Percentiles rank a stretch among this genome's conserved stretches.
Conservation (phyloP, 495 filamentous ascomycete genomes). For the Filosporella fistucella region DNA sequence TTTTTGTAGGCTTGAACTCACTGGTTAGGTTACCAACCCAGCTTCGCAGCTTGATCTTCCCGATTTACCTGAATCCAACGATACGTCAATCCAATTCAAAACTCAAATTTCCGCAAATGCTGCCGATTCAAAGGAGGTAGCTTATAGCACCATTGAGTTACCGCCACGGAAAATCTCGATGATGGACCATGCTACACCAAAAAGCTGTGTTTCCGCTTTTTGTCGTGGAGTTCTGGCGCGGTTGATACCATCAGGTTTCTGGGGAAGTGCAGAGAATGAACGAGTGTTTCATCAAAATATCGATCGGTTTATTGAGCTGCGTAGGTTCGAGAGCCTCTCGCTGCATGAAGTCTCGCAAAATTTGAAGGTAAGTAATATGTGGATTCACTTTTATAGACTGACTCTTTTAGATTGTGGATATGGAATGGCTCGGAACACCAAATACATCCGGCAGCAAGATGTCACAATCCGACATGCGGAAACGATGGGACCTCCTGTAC, state of each 20-base stretch:
- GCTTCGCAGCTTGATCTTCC: not conserved
- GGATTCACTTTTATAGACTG: not conserved
- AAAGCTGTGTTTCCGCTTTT: conserved; percentile 76
- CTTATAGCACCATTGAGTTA: not conserved
- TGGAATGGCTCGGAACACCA: conserved; percentile 69
- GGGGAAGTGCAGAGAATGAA: conserved; percentile 65
- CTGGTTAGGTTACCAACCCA: not conserved
- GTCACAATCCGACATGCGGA: conserved; percentile 66
- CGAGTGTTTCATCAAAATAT: conserved; percentile 57
- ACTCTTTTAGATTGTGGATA: conserved; percentile 47
- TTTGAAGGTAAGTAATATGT: conserved; percentile 56
- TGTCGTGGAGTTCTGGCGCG: conserved; percentile 71
- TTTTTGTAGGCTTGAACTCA: not conserved
- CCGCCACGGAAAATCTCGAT: conserved; percentile 34
- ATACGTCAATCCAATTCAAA: conserved; percentile 13
- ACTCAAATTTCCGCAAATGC: conserved; percentile 7
- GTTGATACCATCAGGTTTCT: conserved; percentile 74
- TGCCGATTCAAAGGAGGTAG: conserved; percentile 10
- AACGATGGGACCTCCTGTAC: conserved; percentile 72
- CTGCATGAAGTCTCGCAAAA: conserved; percentile 74
- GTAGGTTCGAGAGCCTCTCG: conserved; percentile 76
- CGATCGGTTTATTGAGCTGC: conserved; percentile 69
- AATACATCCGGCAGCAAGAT: conserved; percentile 37
- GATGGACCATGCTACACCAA: conserved; percentile 66
- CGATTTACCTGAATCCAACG: not conserved